Evolutionary conservation across 2,329 filamentous ascomycete genomes (phyloP), one percentile per base, ranked within the genome.

Genomic region (Colletotrichum tofieldiae): DNA sequence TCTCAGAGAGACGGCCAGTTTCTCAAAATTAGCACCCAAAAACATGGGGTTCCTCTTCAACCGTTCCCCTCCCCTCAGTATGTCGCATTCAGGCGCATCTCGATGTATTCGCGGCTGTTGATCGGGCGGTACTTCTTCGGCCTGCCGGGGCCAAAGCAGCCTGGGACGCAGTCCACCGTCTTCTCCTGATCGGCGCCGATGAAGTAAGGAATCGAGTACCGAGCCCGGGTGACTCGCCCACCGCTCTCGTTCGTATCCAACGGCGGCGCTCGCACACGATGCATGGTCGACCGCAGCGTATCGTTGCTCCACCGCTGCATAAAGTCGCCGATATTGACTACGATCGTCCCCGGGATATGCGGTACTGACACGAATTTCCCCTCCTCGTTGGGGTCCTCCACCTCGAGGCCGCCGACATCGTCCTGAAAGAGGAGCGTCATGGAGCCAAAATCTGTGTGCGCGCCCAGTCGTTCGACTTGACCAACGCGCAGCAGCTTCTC

Each of bases 201-300:
- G 67, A 91, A 91, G 76, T 90, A 91, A 0, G 89, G 88, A 64
- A 91, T 91, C 11, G 89, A 91, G 73, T 89, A 91, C 18, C 89
- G 80, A 26, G 85, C 82, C 41, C 81, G 79, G 3, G 86, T 88
- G 81, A 88, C 85, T 4, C 81, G 65, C 47, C 83, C 77, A 1
- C 77, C 76, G 1, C 81, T 59, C 5, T 63, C 65, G 18, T 41
- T 43, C 9, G 71, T 54, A n/a, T 72, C 72, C 6, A 75, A 32
- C 76, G 56, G 68, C 37, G 68, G 68, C 32, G 63, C 68, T 16
- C 49, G 63, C 20, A 62, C 63, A 2, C 68, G 77, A 65, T 84
- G 83, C 52, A 81, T 70, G 1, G 79, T 82, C 14, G 81, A 81
- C n/a, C 72, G 73, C 37, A 84, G 58, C 47, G 74, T 74, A 47